phyloP scores from a whole-genome alignment of 2,329 filamentous ascomycete genomes.

The Incumbomyces lentus region DNA sequence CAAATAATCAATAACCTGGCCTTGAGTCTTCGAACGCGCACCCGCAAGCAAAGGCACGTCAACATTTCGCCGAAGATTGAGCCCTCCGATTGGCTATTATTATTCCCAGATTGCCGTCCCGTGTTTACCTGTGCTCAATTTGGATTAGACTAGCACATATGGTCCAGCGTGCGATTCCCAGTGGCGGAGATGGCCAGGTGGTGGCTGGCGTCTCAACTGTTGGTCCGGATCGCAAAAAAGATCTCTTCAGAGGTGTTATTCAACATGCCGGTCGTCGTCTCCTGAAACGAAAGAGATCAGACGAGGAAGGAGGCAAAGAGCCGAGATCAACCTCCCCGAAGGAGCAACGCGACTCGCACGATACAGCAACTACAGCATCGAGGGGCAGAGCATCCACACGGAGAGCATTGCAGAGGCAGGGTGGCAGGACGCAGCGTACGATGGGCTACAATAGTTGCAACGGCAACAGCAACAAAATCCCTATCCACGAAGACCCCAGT shows the following conservation, averaged over 20 bases:
- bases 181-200: neutral
- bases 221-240: neutral
- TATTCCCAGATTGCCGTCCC: neutral
- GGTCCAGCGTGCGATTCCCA: neutral
- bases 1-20: neutral
- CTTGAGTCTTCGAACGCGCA: no score
- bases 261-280: slow-evolving; percentile 3
- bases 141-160: neutral
- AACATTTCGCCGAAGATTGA: slow-evolving; percentile 1
- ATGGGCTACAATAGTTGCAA: slow-evolving; percentile 13
- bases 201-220: neutral
- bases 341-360: neutral
- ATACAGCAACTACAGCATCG: neutral
- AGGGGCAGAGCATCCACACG: neutral
- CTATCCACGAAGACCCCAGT: slow-evolving; percentile 17
- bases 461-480: slow-evolving; percentile 2
- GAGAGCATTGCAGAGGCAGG: slow-evolving; percentile 11
- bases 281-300: slow-evolving; percentile 2
- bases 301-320: slow-evolving; percentile 1
- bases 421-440: neutral
- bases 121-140: slow-evolving; percentile 2
- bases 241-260: neutral
- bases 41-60: neutral
- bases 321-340: neutral
- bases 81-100: neutral